phyloP scores from a whole-genome alignment of 805 yeast genomes.

The Kodamaea sagamina region DNA sequence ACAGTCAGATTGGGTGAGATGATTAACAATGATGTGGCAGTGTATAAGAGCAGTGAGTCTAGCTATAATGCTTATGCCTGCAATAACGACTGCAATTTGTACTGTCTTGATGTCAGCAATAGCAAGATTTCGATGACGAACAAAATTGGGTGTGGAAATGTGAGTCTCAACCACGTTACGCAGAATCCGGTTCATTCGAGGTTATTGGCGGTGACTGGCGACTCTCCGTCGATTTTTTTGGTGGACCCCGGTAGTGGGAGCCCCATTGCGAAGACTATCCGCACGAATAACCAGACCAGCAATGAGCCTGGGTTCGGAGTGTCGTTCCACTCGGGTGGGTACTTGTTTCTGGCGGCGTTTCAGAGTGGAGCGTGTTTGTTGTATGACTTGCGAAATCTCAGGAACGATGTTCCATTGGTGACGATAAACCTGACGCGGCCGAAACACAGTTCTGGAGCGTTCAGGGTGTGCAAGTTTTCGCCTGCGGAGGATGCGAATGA shows the following conservation, averaged over 20 bases:
- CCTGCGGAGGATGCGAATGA: constrained; percentile 66
- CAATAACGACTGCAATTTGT: constrained; percentile 78
- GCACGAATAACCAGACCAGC: constrained; percentile 38
- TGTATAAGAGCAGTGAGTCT: constrained; percentile 41
- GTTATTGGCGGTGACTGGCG: constrained; percentile 66
- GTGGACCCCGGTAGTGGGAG: constrained; percentile 43
- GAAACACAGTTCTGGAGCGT: constrained; percentile 60
- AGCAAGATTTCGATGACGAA: constrained; percentile 43
- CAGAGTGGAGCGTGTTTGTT: constrained; percentile 82
- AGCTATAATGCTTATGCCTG: constrained; percentile 66
- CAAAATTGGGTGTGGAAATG: constrained; percentile 51
- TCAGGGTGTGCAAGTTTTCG: constrained; percentile 56
- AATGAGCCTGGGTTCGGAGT: constrained; percentile 85
- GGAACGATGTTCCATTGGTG: constrained; percentile 46
- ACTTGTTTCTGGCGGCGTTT: constrained; percentile 73
- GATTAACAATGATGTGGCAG: constrained; percentile 77
- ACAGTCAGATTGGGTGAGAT: constrained; percentile 71
- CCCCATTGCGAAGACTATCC: constrained; percentile 38
- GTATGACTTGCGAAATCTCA: constrained; percentile 70
- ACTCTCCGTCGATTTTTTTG: constrained; percentile 64
- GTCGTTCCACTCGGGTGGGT: constrained; percentile 73
- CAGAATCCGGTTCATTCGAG: constrained; percentile 49
- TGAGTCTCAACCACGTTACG: constrained; percentile 75
- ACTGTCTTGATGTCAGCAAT: constrained; percentile 58
- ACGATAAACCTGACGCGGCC: constrained; percentile 62